These are phyloP conservation scores for Balansia obtecta DNA, from an alignment of 2,329 filamentous ascomycete genomes.

Conservation along the genomic window DNA sequence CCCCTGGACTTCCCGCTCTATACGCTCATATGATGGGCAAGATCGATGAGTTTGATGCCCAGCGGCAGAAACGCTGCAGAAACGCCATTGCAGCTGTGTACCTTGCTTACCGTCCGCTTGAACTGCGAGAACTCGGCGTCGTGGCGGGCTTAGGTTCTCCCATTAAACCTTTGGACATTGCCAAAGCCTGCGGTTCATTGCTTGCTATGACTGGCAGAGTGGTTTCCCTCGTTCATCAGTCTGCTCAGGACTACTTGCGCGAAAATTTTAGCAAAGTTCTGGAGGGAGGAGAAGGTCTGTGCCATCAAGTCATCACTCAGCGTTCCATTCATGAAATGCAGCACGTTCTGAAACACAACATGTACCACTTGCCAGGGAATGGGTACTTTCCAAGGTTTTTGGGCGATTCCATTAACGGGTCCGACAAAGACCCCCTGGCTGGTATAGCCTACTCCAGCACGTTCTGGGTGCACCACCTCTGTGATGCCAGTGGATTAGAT, in stretches of 20 bases:
- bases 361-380: constrained; percentile 18
- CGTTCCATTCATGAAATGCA: constrained; percentile 21
- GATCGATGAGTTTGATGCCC: constrained; percentile 1
- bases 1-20: constrained; percentile 3
- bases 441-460: constrained; percentile 16
- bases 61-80: constrained; percentile 4
- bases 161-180: constrained; percentile 11
- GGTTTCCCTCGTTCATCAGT: constrained; percentile 30
- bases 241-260: constrained; percentile 28
- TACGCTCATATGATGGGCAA: constrained; percentile 5
- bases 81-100: constrained; percentile 9
- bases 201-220: constrained; percentile 18
- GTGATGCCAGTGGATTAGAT: neutral
- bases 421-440: constrained; percentile 10
- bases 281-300: constrained; percentile 15
- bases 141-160: constrained; percentile 12
- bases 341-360: constrained; percentile 21
- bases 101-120: constrained; percentile 22
- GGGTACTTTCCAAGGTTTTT: constrained; percentile 13
- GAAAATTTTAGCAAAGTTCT: constrained; percentile 11
- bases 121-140: constrained; percentile 18
- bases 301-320: constrained; percentile 21
- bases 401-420: constrained; percentile 4
- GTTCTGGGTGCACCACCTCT: constrained; percentile 23
- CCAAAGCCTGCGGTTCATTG: constrained; percentile 24